Percentiles rank a stretch among this genome's conserved stretches.
Evolutionary conservation across 805 yeast species (phyloP).

Genomic region (Candida vartiovaarae): DNA sequence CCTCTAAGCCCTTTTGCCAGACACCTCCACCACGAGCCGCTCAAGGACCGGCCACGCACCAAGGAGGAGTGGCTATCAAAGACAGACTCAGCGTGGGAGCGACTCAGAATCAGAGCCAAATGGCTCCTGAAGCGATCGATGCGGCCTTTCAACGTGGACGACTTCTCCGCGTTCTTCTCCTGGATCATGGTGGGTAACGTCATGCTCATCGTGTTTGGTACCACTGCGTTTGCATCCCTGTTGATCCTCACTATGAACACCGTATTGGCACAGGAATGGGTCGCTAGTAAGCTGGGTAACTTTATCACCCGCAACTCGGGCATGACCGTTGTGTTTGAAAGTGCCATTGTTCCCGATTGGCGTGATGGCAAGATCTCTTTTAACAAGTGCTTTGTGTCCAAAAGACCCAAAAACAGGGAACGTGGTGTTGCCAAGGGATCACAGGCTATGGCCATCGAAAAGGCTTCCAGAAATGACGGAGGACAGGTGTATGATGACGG

Average conservation of each 20-base stretch:
- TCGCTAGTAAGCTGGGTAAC: conserved; percentile 78
- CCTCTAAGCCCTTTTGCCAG: neutral
- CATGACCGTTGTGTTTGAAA: conserved; percentile 79
- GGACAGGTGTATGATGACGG: conserved; percentile 64
- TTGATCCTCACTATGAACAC: conserved; percentile 65
- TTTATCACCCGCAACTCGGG: conserved; percentile 78
- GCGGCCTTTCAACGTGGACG: conserved; percentile 89
- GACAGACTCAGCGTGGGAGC: conserved; percentile 33
- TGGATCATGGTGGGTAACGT: conserved; percentile 91
- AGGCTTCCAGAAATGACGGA: conserved; percentile 17
- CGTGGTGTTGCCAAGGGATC: conserved; percentile 58
- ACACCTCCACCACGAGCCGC: neutral
- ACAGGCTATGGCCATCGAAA: conserved; percentile 62
- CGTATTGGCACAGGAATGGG: conserved; percentile 55
- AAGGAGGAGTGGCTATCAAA: conserved; percentile 37
- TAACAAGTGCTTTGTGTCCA: conserved; percentile 77
- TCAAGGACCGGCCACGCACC: conserved; percentile 15
- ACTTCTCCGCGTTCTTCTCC: conserved; percentile 80
- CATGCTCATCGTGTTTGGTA: conserved; percentile 70
- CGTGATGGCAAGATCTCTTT: conserved; percentile 78
- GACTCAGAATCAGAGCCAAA: conserved; percentile 44
- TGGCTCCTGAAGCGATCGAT: conserved; percentile 73
- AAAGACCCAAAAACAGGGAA: conserved; percentile 58
- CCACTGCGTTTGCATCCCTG: conserved; percentile 87
- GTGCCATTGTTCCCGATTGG: conserved; percentile 94